A percentile compares a stretch with the other conserved stretches of the same genome.
Evolutionary conservation across 208 protist genomes (phyloP).

Genomic region (Crithidia sp.): DNA sequence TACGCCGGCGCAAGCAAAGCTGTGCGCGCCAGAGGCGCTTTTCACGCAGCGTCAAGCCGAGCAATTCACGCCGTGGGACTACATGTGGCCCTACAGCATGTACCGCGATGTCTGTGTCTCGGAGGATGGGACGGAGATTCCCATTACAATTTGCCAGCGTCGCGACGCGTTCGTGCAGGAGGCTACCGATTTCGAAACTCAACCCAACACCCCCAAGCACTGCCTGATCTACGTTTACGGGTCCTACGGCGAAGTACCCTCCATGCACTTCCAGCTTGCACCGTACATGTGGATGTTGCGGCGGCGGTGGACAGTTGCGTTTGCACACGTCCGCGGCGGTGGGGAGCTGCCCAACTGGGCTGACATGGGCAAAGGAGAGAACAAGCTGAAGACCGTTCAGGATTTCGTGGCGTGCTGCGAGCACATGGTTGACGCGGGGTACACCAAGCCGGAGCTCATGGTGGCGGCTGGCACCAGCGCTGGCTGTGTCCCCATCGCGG

Average conservation of each 20-base stretch:
- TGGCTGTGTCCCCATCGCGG: constrained; percentile 94
- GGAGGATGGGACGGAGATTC: constrained; percentile 86
- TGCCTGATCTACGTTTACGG: constrained; percentile 93
- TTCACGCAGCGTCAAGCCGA: constrained; percentile 92
- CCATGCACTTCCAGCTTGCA: constrained; percentile 93
- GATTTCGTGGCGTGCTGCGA: constrained; percentile 95
- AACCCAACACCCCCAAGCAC: constrained; percentile 87
- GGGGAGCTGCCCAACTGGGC: constrained; percentile 90
- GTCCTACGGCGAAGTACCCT: constrained; percentile 90
- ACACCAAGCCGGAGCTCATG: constrained; percentile 88
- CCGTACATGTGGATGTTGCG: constrained; percentile 94
- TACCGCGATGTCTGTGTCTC: constrained; percentile 89
- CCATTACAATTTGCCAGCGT: constrained; percentile 90
- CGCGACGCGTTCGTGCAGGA: constrained; percentile 91
- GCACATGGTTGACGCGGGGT: constrained; percentile 89
- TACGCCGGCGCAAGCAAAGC: constrained; percentile 58
- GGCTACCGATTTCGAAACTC: constrained; percentile 86
- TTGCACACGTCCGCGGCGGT: constrained; percentile 94
- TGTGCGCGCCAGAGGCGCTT: constrained; percentile 78
- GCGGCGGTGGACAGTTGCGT: constrained; percentile 87
- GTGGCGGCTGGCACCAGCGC: constrained; percentile 91
- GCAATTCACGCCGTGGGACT: constrained; percentile 92
- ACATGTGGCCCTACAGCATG: constrained; percentile 94
- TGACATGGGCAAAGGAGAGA: constrained; percentile 71
- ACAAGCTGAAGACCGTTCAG: constrained; percentile 90